Evolutionary conservation across 2,329 filamentous ascomycete genomes (phyloP), one percentile per base, ranked within the genome.

Genomic region (Bimuria novae-zelandiae): DNA sequence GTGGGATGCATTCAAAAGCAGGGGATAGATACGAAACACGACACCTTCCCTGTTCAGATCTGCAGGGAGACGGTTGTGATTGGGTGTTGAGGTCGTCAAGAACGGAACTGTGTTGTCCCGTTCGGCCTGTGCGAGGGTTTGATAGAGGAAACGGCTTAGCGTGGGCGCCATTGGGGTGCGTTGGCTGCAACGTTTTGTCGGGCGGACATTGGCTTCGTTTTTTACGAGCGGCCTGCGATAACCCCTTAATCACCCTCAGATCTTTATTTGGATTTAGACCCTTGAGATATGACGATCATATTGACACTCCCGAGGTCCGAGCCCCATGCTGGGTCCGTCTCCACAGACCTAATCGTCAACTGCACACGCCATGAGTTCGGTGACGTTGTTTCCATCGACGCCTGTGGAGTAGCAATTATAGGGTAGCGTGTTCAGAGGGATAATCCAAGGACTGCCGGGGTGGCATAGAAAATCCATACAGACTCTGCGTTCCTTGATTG

Each of bases 11-110:
- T 49, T 32, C 51, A 33, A 48, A 57, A 55, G 53, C 57, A 65
- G 62, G 62, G 59, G 40, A 51, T 53, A 16, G 39, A 65, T 61
- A 59, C 61, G 63, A 63, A 59, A 64, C 54, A 66, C 59, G 62
- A 62, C 23, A 32, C 39, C 49, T 35, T 23, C 42, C 50, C 42
- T 49, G 49, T 40, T 45, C 42, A 12, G 52, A 47, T 51, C 49
- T 52, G 45, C 55, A 47, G 25, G 21, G 29, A 36, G 51, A 41
- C 43, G 14, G 40, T 30, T 29, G 30, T 35, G 43, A 39, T 35
- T 33, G 35, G 41, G 37, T 23, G 3, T 4, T 19, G 40, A 39
- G 19, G 48, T 23, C 22, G 30, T 37, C 23, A 12, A 37, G 25
- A 10, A 37, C 52, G 47, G 52, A 47, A 48, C 12, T 33, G 52